Evolutionary conservation across 441 rosid genomes (phyloP), one percentile per base, ranked within the genome.

Genomic region (Aleurites moluccanus): DNA sequence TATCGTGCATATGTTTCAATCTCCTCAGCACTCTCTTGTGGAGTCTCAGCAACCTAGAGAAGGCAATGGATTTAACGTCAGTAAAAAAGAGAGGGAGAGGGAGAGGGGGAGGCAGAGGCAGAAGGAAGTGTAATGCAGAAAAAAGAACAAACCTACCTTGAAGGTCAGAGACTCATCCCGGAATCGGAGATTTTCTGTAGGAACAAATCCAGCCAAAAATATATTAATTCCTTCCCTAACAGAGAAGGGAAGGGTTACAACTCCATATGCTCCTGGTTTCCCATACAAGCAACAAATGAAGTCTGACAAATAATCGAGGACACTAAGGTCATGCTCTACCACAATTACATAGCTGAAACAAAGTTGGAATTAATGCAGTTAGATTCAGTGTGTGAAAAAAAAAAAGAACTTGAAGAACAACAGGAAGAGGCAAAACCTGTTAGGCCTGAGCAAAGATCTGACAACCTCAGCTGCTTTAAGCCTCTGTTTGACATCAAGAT

Each of bases 301-400:
- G 83, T 93, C 99, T 27, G 98, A 96, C 74, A 96, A 82, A 83
- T 96, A 93, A 80, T 96, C 99, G 44, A 93, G 88, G 80, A 96
- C 98, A 45, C 99, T 93, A 67, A 96, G 97, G 77, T 96, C 99
- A 78, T 96, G 99, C 94, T 93, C 98, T 80, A 96, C 99, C 65
- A 96, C 98, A 76, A 93, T 96, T 56, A 96, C 98, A 75, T 89
- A 96, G 89, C 97, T 93, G 98, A 75, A 78, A 82, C 50, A 71
- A 73, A 74, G 23, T 28, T 52, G 45, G 3, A 64, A 64, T 42
- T 50, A 59, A 21, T 57, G 44, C 40, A 40, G 66, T 75, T 55
- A 74, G 61, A 42, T 64, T 49, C 30, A 70, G 9, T 63, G 40
- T 45, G 67, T 28, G 44, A 78, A 21, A 16, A 38, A 16, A 38